A percentile compares a stretch with the other conserved stretches of the same genome.
These are phyloP conservation scores for Candida loeiensis DNA, from an alignment of 805 yeast species.

Conservation along the genomic window DNA sequence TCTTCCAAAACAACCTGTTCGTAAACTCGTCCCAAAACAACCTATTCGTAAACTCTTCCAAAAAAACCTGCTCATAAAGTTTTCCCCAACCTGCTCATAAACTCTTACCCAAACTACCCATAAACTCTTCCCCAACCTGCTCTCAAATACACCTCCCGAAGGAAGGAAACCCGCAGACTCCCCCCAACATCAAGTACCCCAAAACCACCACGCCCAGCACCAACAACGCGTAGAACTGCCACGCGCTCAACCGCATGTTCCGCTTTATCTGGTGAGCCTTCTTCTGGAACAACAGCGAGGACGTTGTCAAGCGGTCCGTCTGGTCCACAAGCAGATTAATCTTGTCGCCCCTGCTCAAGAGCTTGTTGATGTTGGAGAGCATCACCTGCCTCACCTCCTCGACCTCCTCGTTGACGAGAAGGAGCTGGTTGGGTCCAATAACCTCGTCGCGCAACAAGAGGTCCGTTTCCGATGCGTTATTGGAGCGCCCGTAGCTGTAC, in stretches of 20 bases:
- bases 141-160: constrained; percentile 20
- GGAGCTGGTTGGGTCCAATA: constrained; percentile 35
- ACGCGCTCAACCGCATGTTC: constrained; percentile 66
- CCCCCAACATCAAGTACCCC: constrained; percentile 46
- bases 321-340: constrained; percentile 70
- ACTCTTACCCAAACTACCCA: background rate
- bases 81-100: background rate
- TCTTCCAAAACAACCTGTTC: no score
- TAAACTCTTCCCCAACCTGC: background rate
- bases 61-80: no score
- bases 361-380: constrained; percentile 69
- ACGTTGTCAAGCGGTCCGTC: constrained; percentile 67
- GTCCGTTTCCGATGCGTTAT: constrained; percentile 16
- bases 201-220: constrained; percentile 18
- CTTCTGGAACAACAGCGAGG: constrained; percentile 66
- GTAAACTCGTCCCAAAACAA: no score
- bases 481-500: constrained; percentile 33
- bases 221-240: constrained; percentile 37
- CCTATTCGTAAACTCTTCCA: no score
- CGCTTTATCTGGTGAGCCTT: constrained; percentile 61
- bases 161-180: constrained; percentile 53
- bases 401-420: constrained; percentile 51
- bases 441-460: constrained; percentile 16
- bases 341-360: constrained; percentile 75
- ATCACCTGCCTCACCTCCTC: constrained; percentile 63